These are phyloP conservation scores for Sistotremastrum niveocremeum DNA, from an alignment of 768 basidiomycete species.

Conservation along the genomic window DNA sequence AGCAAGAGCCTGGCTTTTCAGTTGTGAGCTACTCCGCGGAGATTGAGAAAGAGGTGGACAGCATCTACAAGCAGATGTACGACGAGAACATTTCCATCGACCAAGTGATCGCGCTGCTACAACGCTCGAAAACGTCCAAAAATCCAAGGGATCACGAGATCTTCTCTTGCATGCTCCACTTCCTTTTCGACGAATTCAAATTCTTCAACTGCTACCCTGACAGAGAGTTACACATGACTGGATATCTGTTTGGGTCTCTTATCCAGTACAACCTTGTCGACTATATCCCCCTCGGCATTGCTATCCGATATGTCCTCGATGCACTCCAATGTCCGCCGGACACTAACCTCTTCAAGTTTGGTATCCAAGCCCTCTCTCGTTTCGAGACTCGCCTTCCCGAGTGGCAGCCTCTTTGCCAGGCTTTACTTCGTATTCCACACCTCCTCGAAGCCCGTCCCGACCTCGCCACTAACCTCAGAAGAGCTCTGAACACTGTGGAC, in stretches of 20 bases:
- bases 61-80: slow-evolving; percentile 97
- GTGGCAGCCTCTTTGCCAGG: slow-evolving; percentile 88
- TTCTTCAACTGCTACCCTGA: slow-evolving; percentile 97
- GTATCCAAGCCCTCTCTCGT: slow-evolving; percentile 75
- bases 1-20: slow-evolving; percentile 81
- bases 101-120: slow-evolving; percentile 81
- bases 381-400: slow-evolving; percentile 82
- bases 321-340: slow-evolving; percentile 85
- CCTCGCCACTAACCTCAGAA: slow-evolving; percentile 53
- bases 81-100: slow-evolving; percentile 90
- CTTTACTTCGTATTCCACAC: slow-evolving; percentile 76
- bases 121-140: slow-evolving; percentile 70
- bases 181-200: slow-evolving; percentile 99
- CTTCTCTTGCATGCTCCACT: slow-evolving; percentile 99
- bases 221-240: slow-evolving; percentile 91
- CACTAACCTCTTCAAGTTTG: slow-evolving; percentile 91
- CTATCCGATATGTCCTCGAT: slow-evolving; percentile 91
- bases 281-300: slow-evolving; percentile 88
- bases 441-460: slow-evolving; percentile 79
- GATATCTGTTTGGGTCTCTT: slow-evolving; percentile 88
- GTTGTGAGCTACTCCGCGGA: slow-evolving; percentile 82
- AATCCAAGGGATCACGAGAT: slow-evolving; percentile 85
- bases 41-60: slow-evolving; percentile 86
- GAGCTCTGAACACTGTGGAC: slow-evolving; percentile 44
- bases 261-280: slow-evolving; percentile 91